phyloP scores from a whole-genome alignment of 306 rosid genomes.

The Gleditsia sinensis region DNA sequence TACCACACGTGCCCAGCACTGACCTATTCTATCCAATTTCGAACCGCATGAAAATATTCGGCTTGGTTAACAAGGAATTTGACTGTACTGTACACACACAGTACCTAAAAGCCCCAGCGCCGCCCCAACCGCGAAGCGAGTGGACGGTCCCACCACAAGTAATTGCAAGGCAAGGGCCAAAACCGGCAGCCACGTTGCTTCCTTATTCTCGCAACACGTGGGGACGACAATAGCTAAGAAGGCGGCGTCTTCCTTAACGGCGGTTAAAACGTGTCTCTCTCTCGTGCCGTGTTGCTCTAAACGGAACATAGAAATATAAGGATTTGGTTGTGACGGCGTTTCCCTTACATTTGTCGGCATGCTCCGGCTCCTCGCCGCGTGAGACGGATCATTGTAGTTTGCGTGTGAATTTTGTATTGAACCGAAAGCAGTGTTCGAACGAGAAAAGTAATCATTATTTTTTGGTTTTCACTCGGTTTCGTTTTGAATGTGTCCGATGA shows the following conservation, averaged over 20 bases:
- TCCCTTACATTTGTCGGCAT: conserved; percentile 35
- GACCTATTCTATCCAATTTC: neutral
- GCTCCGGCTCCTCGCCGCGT: conserved; percentile 34
- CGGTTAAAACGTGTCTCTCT: conserved; percentile 33
- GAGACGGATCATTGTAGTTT: conserved; percentile 1
- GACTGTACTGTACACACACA: conserved; percentile 31
- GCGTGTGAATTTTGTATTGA: neutral
- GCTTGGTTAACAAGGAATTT: conserved; percentile 46
- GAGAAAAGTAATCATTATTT: no score
- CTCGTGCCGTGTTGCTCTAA: neutral
- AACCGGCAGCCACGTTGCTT: neutral
- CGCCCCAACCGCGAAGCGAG: conserved; percentile 13
- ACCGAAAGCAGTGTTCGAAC: neutral
- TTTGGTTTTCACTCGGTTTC: neutral
- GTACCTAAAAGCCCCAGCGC: conserved; percentile 6
- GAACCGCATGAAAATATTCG: conserved; percentile 21
- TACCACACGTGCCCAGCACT: conserved; percentile 4
- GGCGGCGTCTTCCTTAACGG: conserved; percentile 39
- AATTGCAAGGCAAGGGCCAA: neutral
- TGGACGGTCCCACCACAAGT: conserved; percentile 37
- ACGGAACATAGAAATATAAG: conserved; percentile 30
- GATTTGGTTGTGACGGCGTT: conserved; percentile 37
- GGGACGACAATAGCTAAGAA: neutral
- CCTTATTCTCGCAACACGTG: neutral
- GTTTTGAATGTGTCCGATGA: neutral